Percentiles rank a stretch among this genome's conserved stretches.
Evolutionary conservation across 345 rosid genomes (phyloP).

Genomic region (Hirschfeldia incana): DNA sequence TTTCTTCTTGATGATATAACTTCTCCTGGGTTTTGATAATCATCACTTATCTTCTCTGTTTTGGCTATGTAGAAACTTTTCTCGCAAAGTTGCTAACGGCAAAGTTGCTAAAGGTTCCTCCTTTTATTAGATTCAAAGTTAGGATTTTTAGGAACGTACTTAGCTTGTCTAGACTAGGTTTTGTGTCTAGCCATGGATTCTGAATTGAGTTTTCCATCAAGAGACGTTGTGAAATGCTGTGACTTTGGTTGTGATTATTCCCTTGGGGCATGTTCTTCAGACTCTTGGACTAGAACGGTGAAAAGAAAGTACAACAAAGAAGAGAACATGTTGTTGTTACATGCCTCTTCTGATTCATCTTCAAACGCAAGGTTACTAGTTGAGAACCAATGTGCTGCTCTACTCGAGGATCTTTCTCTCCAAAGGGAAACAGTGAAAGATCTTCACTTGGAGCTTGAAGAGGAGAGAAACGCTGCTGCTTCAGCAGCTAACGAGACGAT

Average conservation of each 20-base stretch:
- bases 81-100: neutral
- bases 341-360: conserved; percentile 44
- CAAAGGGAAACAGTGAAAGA: conserved; percentile 65
- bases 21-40: conserved; percentile 11
- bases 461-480: conserved; percentile 88
- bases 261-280: conserved; percentile 32
- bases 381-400: conserved; percentile 67
- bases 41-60: neutral
- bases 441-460: conserved; percentile 63
- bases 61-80: conserved; percentile 1
- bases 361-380: conserved; percentile 60
- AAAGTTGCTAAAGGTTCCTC: neutral
- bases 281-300: conserved; percentile 30
- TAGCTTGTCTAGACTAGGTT: conserved; percentile 7
- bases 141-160: conserved; percentile 19
- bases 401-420: conserved; percentile 63
- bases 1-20: neutral
- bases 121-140: conserved; percentile 11
- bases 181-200: conserved; percentile 55
- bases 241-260: too few species aligned
- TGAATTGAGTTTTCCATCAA: conserved; percentile 41
- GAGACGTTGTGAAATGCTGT: conserved; percentile 51
- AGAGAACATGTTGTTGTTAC: conserved; percentile 39
- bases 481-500: conserved; percentile 85
- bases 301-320: conserved; percentile 34